phyloP scores from a whole-genome alignment of 805 yeast species.

The Saccharomyces mikatae region DNA sequence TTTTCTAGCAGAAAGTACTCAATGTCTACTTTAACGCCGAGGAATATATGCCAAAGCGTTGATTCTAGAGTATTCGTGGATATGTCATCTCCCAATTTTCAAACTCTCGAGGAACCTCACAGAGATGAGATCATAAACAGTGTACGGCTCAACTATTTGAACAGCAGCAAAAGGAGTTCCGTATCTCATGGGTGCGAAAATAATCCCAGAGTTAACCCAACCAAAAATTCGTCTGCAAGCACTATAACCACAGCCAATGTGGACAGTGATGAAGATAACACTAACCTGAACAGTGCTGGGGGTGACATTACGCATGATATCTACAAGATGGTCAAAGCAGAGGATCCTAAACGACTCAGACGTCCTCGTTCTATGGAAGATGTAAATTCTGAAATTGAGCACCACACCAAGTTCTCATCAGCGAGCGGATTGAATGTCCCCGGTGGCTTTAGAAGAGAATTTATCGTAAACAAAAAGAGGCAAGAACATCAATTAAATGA shows the following conservation, averaged over 20 bases:
- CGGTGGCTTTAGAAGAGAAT: constrained; percentile 76
- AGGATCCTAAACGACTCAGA: constrained; percentile 5
- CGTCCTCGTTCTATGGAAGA: constrained; percentile 20
- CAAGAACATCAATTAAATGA: constrained; percentile 19
- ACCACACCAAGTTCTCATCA: constrained; percentile 46
- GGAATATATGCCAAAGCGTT: constrained; percentile 6
- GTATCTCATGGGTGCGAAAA: neutral
- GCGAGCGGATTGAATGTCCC: constrained; percentile 70
- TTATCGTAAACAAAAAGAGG: constrained; percentile 37
- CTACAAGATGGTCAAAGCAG: constrained; percentile 17
- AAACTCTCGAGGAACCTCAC: constrained; percentile 16
- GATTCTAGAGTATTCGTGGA: constrained; percentile 24
- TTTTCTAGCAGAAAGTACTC: constrained; percentile 7
- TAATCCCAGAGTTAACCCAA: neutral
- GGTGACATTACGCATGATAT: constrained; percentile 35
- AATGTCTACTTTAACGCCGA: constrained; percentile 6
- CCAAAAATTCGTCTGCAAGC: neutral
- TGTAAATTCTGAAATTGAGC: constrained; percentile 11
- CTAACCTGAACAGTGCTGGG: constrained; percentile 19
- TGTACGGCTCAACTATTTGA: constrained; percentile 25
- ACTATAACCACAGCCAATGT: neutral
- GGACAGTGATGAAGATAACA: neutral
- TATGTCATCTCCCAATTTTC: constrained; percentile 28
- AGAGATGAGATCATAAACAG: constrained; percentile 28
- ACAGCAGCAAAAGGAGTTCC: constrained; percentile 2